Base-by-base conservation (phyloP, 257 asterid genomes). In the Pogostemon cablin region DNA sequence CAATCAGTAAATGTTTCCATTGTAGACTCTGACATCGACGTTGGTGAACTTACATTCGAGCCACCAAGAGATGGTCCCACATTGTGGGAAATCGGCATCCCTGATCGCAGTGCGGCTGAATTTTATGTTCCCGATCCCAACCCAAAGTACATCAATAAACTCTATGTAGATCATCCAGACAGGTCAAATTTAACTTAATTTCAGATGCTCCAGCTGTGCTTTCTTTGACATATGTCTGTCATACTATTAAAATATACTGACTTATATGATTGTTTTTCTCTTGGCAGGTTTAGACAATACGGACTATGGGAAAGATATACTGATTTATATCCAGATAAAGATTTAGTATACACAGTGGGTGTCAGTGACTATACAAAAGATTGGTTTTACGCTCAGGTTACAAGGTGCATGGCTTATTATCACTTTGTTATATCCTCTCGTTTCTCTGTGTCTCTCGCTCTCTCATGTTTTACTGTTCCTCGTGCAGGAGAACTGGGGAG, bases 331-430 rank as follows among this genome's bases (percentile, higher is more conserved):
- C 96, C 98, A 4, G 80, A 76, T 47, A 76, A 78, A 12, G 97
- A 92, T 80, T 70, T 90, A 59, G 86, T 85, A 2, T 92, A 79
- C 77, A 81, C 82, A 2, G 79, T 92, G 42, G 92, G 95, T 17
- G 84, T 68, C n/a, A 90, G 86, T 63, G 91, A 90, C 72, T 83
- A 86, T 68, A 67, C 32, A 7, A 84, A 74, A 72, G 98, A 92
- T 52, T 90, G 97, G 97, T 86, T 92, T 81, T 92, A 66, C 42
- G 92, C 87, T 62, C 98, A 92, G 68, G 97, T 92, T 69, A 81
- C 88, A 50, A 92, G 98, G 98, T 91, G 32, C 32, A 25, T 25
- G 69, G 68, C 59, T 53, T 49, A 44, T 61, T 58, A 32, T 39
- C 39, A 52, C 50, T 40, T 63, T 35, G 42, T 25, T 42, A 7